phyloP scores from a whole-genome alignment of 495 filamentous ascomycete genomes.

The Achaetomiella virescens region DNA sequence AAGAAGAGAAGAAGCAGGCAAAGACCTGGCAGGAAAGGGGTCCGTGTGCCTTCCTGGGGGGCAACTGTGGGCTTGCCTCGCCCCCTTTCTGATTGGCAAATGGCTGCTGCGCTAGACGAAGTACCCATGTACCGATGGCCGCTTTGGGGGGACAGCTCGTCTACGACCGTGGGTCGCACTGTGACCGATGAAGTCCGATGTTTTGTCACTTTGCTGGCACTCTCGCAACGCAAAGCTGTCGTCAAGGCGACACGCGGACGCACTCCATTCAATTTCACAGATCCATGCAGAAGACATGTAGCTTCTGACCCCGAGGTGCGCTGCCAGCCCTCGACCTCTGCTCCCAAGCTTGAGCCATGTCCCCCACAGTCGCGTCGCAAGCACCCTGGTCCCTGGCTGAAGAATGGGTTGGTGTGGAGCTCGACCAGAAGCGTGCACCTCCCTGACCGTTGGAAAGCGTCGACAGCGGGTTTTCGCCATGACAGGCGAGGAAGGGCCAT shows the following conservation, averaged over 20 bases:
- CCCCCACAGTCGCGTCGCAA: slow-evolving; percentile 1
- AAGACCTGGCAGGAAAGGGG: slow-evolving; percentile 13
- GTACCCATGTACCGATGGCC: slow-evolving; percentile 10
- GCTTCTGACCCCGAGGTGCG: too few species aligned
- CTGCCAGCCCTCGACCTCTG: too few species aligned
- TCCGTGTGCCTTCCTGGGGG: slow-evolving; percentile 24
- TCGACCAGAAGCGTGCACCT: too few species aligned
- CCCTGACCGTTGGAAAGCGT: too few species aligned
- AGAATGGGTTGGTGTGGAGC: neutral
- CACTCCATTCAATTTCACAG: too few species aligned
- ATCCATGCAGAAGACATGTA: too few species aligned
- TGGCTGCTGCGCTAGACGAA: slow-evolving; percentile 1
- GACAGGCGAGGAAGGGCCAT: too few species aligned
- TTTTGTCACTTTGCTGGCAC: too few species aligned
- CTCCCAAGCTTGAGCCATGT: neutral
- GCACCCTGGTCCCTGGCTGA: neutral
- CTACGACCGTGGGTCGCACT: neutral
- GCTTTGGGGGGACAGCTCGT: slow-evolving; percentile 7
- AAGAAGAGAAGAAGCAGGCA: slow-evolving; percentile 16
- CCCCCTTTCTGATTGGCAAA: slow-evolving; percentile 24
- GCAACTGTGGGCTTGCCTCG: slow-evolving; percentile 6
- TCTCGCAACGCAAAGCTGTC: neutral
- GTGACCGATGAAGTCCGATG: too few species aligned
- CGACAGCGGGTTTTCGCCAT: too few species aligned
- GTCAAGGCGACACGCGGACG: too few species aligned